A percentile compares a stretch with the other conserved stretches of the same genome.
Evolutionary conservation across 306 rosid species (phyloP).

Genomic region (Cucurbita moschata): DNA sequence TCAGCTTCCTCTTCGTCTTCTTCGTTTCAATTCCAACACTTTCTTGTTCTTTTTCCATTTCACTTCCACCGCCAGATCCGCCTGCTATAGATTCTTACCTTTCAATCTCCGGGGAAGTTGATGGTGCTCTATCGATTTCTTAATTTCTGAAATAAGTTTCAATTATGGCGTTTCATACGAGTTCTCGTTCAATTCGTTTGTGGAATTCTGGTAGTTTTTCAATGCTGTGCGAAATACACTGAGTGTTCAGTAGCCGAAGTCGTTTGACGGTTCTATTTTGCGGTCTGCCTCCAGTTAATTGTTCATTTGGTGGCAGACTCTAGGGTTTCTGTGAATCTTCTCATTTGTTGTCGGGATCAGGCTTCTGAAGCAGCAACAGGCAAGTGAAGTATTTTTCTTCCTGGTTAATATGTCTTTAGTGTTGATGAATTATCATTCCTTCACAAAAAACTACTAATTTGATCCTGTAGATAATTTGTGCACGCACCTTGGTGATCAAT

Average conservation of each 20-base stretch:
- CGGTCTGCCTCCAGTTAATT: neutral
- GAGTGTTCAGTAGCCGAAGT: neutral
- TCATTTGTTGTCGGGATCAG: neutral
- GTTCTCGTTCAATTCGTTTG: neutral
- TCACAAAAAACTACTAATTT: neutral
- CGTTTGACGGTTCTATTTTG: neutral
- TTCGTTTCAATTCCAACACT: neutral
- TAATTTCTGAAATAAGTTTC: neutral
- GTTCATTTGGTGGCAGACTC: constrained; percentile 8
- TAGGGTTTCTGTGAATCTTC: neutral
- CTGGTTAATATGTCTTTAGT: neutral
- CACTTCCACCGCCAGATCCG: constrained; percentile 1
- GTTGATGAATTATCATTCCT: neutral
- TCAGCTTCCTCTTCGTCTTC: neutral
- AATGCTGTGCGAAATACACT: neutral
- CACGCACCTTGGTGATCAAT: neutral
- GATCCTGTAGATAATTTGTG: neutral
- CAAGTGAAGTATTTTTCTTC: neutral
- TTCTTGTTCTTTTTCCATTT: neutral
- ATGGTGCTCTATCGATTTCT: neutral
- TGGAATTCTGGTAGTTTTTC: neutral
- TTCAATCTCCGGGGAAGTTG: neutral
- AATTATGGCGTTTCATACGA: neutral
- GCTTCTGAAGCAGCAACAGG: neutral
- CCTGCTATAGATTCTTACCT: neutral